A percentile compares a stretch with the other conserved stretches of the same genome.
Conservation (phyloP, 805 yeast genomes). For the Saturnispora saitoi region DNA sequence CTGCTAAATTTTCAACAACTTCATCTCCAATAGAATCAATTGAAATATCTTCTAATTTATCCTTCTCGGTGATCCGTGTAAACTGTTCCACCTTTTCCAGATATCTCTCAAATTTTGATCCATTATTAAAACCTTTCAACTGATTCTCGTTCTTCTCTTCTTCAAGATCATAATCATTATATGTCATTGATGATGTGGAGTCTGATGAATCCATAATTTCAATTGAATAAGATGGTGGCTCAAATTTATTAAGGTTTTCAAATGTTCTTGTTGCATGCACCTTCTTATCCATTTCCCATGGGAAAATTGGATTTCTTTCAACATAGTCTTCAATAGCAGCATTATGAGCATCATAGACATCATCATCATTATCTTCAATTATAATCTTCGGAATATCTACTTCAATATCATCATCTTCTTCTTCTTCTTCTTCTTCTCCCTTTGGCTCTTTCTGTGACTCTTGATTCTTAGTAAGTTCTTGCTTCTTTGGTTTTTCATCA, state of each 20-base stretch:
- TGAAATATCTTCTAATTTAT: neutral
- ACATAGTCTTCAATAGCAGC: constrained; percentile 19
- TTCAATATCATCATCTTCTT: neutral
- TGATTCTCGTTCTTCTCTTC: neutral
- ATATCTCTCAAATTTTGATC: constrained; percentile 14
- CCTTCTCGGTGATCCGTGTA: neutral
- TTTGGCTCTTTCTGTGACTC: too few species aligned
- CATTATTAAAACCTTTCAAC: constrained; percentile 19
- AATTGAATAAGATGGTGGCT: constrained; percentile 15
- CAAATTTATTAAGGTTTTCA: constrained; percentile 9
- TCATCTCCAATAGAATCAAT: neutral
- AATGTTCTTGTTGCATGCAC: constrained; percentile 17
- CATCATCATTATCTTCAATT: neutral
- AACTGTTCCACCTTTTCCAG: constrained; percentile 12
- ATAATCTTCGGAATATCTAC: neutral
- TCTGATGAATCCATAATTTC: constrained; percentile 8
- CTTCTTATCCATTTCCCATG: constrained; percentile 25
- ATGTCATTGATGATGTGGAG: neutral
- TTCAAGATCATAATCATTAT: neutral
- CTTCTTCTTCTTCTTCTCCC: neutral
- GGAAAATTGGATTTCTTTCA: constrained; percentile 27
- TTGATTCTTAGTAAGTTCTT: too few species aligned
- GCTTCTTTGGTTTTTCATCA: neutral
- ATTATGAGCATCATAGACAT: neutral
- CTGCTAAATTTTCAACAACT: constrained; percentile 4